Base-by-base conservation (phyloP, 78 protist genomes). In the Speleostelium caveatum region DNA sequence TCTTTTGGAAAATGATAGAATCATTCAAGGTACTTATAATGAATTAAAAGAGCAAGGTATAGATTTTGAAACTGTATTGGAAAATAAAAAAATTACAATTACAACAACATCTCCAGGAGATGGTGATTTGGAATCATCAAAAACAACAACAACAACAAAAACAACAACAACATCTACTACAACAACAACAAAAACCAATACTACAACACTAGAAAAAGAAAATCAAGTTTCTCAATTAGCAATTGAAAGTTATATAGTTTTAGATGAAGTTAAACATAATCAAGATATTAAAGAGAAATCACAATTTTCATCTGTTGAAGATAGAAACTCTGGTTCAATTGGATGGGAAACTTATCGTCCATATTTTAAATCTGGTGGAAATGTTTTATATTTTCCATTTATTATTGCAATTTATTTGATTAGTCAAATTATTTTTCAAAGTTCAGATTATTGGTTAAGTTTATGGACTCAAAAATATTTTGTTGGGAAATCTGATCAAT, bases 21-120 rank as follows among this genome's bases (percentile, higher is more conserved):
- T 80, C 22, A 32, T 41, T 56, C 61, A 60, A 35, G 98, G 98
- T 14, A 35, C 94, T 0, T 87, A 66, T 69, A 33, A 33, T 0
- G 89, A 96, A 24, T 39, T 96, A 28, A 19, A 16, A 33, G 32
- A 19, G 30, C 8, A 58, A 14, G 95, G 79, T 22, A 94, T 76
- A 65, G 94, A 73, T 28, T 93, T 92, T 51, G 59, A 77, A 42
- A n/a, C 61, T 17, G 36, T 73, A 33, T 10, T 90, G 10, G 32
- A 49, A 14, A 28, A 24, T 2, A 69, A 45, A 45, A 53, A 67
- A 67, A 4, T 35, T 73, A 38, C 16, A 72, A 38, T 17, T 36
- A 53, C 32, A 73, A 73, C 16, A 30, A 49, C 24, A 49, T 8
- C 33, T n/a, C 7, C 30, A 58, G 63, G 63, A 24, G 59, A 68